Conservation (phyloP, 179 eudicot genomes). For the Gypsophila paniculata region DNA sequence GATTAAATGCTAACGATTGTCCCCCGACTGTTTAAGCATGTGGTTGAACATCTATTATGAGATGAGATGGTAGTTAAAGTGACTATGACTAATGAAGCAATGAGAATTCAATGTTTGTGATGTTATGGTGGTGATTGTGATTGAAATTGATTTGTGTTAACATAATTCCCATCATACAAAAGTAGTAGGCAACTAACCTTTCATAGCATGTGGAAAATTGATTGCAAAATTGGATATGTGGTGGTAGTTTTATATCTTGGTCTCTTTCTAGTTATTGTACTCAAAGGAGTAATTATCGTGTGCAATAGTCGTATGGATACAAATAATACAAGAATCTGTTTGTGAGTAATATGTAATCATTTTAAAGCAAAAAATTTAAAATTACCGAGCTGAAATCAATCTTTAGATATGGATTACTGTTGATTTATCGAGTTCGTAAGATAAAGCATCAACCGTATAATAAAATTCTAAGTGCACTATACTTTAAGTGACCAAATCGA, state of each 20-base stretch:
- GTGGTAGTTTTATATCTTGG: background rate
- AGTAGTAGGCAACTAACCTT: background rate
- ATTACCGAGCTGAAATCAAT: too few relatives aligned
- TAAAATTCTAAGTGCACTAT: background rate
- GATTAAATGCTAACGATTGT: background rate
- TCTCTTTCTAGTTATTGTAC: background rate
- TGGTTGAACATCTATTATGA: background rate
- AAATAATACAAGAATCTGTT: too few relatives aligned
- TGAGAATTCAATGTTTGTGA: background rate
- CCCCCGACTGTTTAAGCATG: background rate
- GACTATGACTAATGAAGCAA: background rate
- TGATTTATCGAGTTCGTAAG: too few relatives aligned
- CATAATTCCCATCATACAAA: background rate
- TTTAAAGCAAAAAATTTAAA: too few relatives aligned
- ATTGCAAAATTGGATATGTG: background rate
- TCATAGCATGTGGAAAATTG: background rate
- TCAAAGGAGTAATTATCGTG: too few relatives aligned
- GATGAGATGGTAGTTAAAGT: background rate
- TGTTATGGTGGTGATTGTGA: background rate
- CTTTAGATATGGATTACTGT: too few relatives aligned
- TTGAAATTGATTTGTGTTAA: background rate
- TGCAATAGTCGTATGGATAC: too few relatives aligned
- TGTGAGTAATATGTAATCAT: too few relatives aligned
- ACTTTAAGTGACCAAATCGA: too few relatives aligned
- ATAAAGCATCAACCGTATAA: too few relatives aligned